Evolutionary conservation across 2,329 filamentous ascomycete species (phyloP), one percentile per base, ranked within the genome.

Genomic region (Pseudogymnoascus sp.): DNA sequence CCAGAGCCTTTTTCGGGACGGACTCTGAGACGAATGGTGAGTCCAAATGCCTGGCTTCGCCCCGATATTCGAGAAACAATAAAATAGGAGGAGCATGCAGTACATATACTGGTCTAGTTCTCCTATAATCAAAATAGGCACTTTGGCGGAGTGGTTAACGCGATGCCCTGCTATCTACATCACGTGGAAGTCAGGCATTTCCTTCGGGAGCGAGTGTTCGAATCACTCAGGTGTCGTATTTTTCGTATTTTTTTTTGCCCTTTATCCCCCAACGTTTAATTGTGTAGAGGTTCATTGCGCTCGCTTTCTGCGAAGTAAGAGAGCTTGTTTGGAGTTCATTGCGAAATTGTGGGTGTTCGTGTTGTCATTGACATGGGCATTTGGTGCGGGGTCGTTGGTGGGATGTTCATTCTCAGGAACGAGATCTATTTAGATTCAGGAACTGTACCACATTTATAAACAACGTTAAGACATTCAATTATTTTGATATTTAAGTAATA

Each of bases 61-160:
- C n/a, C n/a, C n/a, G n/a, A n/a, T n/a, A n/a, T n/a, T n/a, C n/a
- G n/a, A n/a, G n/a, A n/a, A n/a, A n/a, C n/a, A n/a, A n/a, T n/a
- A n/a, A 28, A 4, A 31, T 3, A 2, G 26, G 0, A 53, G 5
- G 21, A 8, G 9, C 1, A 31, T 53, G n/a, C 6, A 11, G 9
- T 33, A 57, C 19, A 33, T 57, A 57, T 33, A 57, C 4, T 5
- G 10, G 26, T 57, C 15, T 57, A 57, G 47, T 57, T 13, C 2
- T 33, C 47, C 1, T 8, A 57, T 57, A 57, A 57, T 57, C 59
- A 61, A 61, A 36, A 61, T 40, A 26, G 59, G 59, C 59, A 42
- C 59, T 61, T 61, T 61, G 59, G 59, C 59, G 59, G 59, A 61
- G 59, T 61, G 59, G 59, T 61, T 61, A 61, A 61, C 59, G 59